Evolutionary conservation across 257 asterid species (phyloP).

Genomic region (Penstemon eatonii): DNA sequence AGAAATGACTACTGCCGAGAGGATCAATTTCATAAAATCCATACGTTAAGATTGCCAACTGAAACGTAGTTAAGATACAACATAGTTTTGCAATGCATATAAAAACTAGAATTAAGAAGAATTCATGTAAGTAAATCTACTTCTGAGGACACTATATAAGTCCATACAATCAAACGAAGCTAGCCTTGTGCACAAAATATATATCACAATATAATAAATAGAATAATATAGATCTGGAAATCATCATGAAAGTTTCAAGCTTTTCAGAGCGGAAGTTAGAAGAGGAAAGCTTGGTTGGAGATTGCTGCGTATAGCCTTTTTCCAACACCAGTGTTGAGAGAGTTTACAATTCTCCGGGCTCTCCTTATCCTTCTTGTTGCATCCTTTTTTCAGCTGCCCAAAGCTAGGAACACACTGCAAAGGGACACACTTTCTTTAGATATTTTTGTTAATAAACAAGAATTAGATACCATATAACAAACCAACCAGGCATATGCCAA

Average conservation of each 20-base stretch:
- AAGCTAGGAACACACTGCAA: conserved; percentile 73
- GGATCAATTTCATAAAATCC: too few species aligned
- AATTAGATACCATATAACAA: neutral
- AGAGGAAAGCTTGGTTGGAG: conserved; percentile 55
- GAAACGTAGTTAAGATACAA: neutral
- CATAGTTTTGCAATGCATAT: neutral
- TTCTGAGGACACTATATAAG: neutral
- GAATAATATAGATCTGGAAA: neutral
- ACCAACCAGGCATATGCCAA: conserved; percentile 90
- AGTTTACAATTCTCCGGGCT: conserved; percentile 64
- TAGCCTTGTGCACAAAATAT: neutral
- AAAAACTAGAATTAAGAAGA: neutral
- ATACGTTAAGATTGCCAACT: neutral
- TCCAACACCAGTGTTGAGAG: conserved; percentile 72
- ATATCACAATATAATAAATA: neutral
- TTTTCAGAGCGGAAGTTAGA: conserved; percentile 57
- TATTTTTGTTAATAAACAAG: neutral
- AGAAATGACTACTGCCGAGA: too few species aligned
- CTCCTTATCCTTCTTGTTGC: too few species aligned
- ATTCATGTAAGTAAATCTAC: neutral
- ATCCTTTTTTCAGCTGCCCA: conserved; percentile 67
- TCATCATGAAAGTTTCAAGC: conserved; percentile 61
- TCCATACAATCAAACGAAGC: neutral
- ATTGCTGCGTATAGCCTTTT: conserved; percentile 65
- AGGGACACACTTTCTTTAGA: conserved; percentile 22